Percentiles rank a stretch among this genome's conserved stretches.
Conservation (phyloP, 2,329 filamentous ascomycete species). For the Stachybotrys chartarum region DNA sequence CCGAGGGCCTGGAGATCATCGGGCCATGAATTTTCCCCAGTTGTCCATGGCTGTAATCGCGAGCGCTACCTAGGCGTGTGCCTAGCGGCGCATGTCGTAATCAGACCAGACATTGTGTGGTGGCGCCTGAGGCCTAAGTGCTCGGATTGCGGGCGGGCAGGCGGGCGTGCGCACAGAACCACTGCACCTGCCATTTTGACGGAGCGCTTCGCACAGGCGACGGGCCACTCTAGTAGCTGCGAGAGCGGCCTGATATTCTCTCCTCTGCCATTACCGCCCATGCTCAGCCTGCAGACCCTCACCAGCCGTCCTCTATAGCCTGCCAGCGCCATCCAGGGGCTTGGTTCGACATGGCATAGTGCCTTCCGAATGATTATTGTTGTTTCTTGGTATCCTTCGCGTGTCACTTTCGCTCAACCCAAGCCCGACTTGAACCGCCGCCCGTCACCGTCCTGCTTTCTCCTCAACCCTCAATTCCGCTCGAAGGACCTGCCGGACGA, state of each 20-base stretch:
- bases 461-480: slow-evolving; percentile 12
- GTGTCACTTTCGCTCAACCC: slow-evolving; percentile 6
- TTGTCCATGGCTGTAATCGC: not conserved
- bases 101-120: too few relatives aligned
- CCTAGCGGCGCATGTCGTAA: too few relatives aligned
- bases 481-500: slow-evolving; percentile 8
- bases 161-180: not conserved
- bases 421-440: not conserved
- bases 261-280: not conserved
- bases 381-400: slow-evolving; percentile 9
- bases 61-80: too few relatives aligned
- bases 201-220: not conserved
- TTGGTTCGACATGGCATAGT: slow-evolving; percentile 16
- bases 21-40: not conserved
- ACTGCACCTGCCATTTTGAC: not conserved
- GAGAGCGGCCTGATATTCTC: not conserved
- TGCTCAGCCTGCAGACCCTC: not conserved
- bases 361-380: slow-evolving; percentile 8
- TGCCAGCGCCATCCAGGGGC: not conserved
- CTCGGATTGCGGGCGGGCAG: not conserved
- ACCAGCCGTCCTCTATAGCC: not conserved
- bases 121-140: not conserved
- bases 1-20: not conserved
- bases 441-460: not conserved
- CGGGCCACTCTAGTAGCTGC: not conserved